Evolutionary conservation across 371 early-diverging fungal genomes (phyloP), one percentile per base, ranked within the genome.

Genomic region (Rhizopus stolonifer): DNA sequence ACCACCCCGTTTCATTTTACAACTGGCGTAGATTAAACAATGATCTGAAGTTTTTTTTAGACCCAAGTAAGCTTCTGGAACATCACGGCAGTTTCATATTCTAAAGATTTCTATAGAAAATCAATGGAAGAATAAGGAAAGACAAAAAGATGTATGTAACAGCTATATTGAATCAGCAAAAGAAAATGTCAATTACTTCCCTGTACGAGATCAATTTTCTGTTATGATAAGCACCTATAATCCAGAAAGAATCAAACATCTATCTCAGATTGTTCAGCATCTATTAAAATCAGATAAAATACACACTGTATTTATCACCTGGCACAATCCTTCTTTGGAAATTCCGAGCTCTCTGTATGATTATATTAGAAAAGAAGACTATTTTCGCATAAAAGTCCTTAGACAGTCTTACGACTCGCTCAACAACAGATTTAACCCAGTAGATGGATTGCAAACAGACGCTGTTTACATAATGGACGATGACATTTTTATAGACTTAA

Each of bases 191-290:
- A 43, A 29, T 3, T 19, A 39, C 2, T 62, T 60, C 23, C 61
- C 58, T 21, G 29, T 74, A 29, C 29, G 52, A 13, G 60, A 69
- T 39, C 55, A 69, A 46, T 79, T 76, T 52, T 69, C 77, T 13
- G 74, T 76, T n/a, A 40, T 76, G 39, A 49, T 79, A 15, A 67
- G 70, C 49, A 79, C 79, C 0, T 79, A 72, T 36, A 70, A 76
- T 24, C 76, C 76, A 2, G 76, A 75, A 42, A 70, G 79, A 8
- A 71, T 76, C 31, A 62, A 66, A 26, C 67, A 67, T 46, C 24
- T 79, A 8, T 52, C 64, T 9, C 32, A 58, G n/a, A 23, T 76
- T 0, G 69, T 79, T 23, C 46, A 40, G 11, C 74, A 79, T 39
- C 48, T 73, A 21, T 26, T 67, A 8, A 46, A 53, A 19, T 72